These are phyloP conservation scores for Globisporangium emineosum DNA, from an alignment of 352 stramenopile species.

Conservation along the genomic window DNA sequence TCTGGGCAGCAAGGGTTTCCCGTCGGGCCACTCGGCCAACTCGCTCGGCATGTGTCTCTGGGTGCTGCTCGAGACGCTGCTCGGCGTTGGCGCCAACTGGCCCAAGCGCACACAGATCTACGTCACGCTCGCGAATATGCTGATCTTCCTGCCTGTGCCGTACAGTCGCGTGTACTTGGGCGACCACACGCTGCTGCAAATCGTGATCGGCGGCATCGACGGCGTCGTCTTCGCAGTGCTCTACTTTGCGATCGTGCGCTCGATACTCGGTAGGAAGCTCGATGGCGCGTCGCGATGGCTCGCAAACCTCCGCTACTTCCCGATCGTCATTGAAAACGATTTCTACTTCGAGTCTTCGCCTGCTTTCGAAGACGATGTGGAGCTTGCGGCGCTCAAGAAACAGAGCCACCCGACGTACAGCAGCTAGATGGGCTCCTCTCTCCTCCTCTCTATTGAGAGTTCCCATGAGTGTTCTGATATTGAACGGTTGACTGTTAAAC, in stretches of 20 bases:
- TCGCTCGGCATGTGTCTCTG: constrained; percentile 48
- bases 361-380: background rate
- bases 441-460: background rate
- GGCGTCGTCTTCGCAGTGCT: constrained; percentile 35
- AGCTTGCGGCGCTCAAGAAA: constrained; percentile 8
- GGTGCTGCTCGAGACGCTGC: constrained; percentile 41
- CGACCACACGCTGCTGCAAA: constrained; percentile 53
- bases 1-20: constrained; percentile 43
- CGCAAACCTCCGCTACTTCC: background rate
- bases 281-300: constrained; percentile 8
- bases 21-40: constrained; percentile 52
- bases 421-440: background rate
- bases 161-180: constrained; percentile 62
- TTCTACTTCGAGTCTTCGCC: background rate
- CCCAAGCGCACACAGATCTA: constrained; percentile 15
- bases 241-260: constrained; percentile 47
- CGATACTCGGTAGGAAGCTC: constrained; percentile 25
- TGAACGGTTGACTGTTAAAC: background rate
- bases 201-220: constrained; percentile 34
- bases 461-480: background rate
- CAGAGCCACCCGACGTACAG: background rate
- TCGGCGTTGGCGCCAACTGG: constrained; percentile 31
- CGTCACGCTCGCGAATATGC: constrained; percentile 12
- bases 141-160: constrained; percentile 46
- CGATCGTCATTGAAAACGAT: constrained; percentile 16